Percentiles rank a stretch among this genome's conserved stretches.
Evolutionary conservation across 768 basidiomycete genomes (phyloP).

Genomic region (Rhodotorula taiwanensis): DNA sequence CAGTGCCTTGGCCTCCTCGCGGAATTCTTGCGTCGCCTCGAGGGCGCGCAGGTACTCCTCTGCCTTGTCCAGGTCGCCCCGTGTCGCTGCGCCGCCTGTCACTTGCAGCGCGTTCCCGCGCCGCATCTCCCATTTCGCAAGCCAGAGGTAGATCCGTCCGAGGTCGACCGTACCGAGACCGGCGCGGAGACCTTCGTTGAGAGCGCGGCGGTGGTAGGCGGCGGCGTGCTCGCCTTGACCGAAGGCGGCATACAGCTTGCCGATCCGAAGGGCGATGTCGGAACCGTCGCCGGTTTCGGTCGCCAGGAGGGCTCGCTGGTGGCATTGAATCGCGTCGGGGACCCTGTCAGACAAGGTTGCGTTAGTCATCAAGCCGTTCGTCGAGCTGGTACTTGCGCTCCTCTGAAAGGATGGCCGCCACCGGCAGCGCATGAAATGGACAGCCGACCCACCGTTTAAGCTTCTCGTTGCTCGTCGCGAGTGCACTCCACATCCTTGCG

Average conservation of each 20-base stretch:
- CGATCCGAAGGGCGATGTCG: conserved; percentile 54
- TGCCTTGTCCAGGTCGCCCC: conserved; percentile 17
- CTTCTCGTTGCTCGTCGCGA: conserved; percentile 88
- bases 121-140: conserved; percentile 28
- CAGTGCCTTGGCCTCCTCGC: conserved; percentile 31
- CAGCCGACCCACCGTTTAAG: conserved; percentile 61
- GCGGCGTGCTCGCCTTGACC: conserved; percentile 64
- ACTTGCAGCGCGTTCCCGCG: conserved; percentile 1
- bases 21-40: conserved; percentile 24
- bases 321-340: conserved; percentile 82
- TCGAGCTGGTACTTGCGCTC: too few species aligned
- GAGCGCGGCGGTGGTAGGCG: conserved; percentile 69
- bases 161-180: conserved; percentile 8
- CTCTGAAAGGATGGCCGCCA: too few species aligned
- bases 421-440: background rate
- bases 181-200: conserved; percentile 13
- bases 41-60: conserved; percentile 19
- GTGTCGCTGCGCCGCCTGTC: background rate
- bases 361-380: too few species aligned
- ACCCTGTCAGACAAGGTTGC: conserved; percentile 50
- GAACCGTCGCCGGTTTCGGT: conserved; percentile 36
- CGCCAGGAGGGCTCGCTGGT: conserved; percentile 67
- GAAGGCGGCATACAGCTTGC: conserved; percentile 60
- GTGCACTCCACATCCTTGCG: conserved; percentile 89
- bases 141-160: conserved; percentile 25